Evolutionary conservation across 2,329 filamentous ascomycete genomes (phyloP), one percentile per base, ranked within the genome.

Genomic region (Nemania abortiva): DNA sequence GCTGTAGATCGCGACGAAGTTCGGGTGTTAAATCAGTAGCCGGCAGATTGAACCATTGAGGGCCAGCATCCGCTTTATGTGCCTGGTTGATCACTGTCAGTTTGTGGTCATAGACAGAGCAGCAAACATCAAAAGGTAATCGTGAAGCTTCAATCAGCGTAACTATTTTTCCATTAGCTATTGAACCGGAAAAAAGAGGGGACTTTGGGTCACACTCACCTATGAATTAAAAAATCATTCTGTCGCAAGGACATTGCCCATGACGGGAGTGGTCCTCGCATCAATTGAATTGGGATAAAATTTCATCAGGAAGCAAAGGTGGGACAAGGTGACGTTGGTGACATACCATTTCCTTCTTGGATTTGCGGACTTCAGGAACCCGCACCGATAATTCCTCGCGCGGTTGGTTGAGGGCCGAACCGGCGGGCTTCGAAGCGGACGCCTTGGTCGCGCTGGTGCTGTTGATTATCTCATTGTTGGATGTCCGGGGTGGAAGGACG

Each of bases 1-100:
- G 85, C 81, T 98, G 94, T 59, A 98, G 85, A 78, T 99, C 95
- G 74, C 94, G 88, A 81, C 95, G 97, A 70, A 98, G 85, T 77
- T 97, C 90, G 9, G 94, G 89, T 0, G 94, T 97, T 59, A 97
- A 82, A 59, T 93, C 86, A 29, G 95, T 98, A 76, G 90, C 90
- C 6, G 95, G 95, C 63, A 99, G 85, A 75, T 97, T 88, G 83
- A 92, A 98, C 95, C 95, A 98, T 66, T 92, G 85, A 18, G 90
- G 82, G 53, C 95, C 96, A 59, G 95, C 92, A 70, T 91, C 92
- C 66, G 84, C 78, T 63, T 80, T 79, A 13, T 74, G 66, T 65
- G 65, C 76, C 75, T 81, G 81, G 50, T 50, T 58, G 45, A n/a
- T 31, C 63, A 18, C 31, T 53, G 72, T 77, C 57, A 72, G 71